Evolutionary conservation across 2,329 filamentous ascomycete genomes (phyloP).

Genomic region (Eutypa lata): DNA sequence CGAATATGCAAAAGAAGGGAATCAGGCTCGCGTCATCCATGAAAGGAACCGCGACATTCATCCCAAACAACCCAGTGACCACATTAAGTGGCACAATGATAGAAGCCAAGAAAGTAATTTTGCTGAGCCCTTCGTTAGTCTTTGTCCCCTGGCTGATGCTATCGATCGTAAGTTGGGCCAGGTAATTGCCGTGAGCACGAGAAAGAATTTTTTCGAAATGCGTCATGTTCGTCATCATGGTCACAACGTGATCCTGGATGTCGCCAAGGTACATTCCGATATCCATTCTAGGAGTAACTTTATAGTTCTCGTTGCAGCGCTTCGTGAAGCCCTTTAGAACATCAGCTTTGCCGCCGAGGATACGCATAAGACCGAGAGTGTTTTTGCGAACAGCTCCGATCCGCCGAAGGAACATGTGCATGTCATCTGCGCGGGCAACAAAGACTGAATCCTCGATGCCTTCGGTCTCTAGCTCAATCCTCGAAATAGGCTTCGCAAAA

Average conservation of each 20-base stretch:
- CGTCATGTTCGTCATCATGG: slow-evolving; percentile 94
- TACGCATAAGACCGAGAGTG: slow-evolving; percentile 87
- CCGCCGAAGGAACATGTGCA: slow-evolving; percentile 77
- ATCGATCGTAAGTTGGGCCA: slow-evolving; percentile 90
- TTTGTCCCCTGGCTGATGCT: slow-evolving; percentile 84
- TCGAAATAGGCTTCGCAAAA: slow-evolving; percentile 84
- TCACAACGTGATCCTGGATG: slow-evolving; percentile 98
- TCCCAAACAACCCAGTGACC: slow-evolving; percentile 81
- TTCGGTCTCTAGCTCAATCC: slow-evolving; percentile 85
- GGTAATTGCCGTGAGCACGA: slow-evolving; percentile 90
- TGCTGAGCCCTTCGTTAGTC: slow-evolving; percentile 86
- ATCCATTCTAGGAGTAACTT: slow-evolving; percentile 90
- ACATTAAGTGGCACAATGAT: slow-evolving; percentile 96
- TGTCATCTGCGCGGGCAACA: slow-evolving; percentile 85
- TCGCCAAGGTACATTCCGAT: slow-evolving; percentile 95
- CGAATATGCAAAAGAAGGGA: slow-evolving; percentile 61
- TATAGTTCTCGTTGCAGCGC: slow-evolving; percentile 96
- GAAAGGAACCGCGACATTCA: slow-evolving; percentile 80
- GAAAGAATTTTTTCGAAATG: slow-evolving; percentile 98
- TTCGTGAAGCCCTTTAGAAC: slow-evolving; percentile 97
- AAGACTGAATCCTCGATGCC: slow-evolving; percentile 95
- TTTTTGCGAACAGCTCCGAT: slow-evolving; percentile 93
- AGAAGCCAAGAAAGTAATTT: slow-evolving; percentile 91
- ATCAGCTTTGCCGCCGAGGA: slow-evolving; percentile 96
- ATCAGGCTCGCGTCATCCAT: slow-evolving; percentile 38